Conservation (phyloP, 768 basidiomycete species). For the Serendipita sp. region DNA sequence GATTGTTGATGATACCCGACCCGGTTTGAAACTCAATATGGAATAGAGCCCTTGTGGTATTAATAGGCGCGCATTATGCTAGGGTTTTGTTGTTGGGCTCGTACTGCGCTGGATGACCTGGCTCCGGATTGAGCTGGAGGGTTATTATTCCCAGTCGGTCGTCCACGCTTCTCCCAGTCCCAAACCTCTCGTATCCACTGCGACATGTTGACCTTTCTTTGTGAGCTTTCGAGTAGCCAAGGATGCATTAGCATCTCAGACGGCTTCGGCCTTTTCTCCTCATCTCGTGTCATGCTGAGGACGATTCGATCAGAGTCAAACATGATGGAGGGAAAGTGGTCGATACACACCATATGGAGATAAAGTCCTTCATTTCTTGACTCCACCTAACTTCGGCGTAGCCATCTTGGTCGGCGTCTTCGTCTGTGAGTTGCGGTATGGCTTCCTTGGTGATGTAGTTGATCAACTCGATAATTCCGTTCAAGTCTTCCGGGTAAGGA, state of each 20-base stretch:
- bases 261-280: constrained; percentile 57
- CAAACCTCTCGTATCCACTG: constrained; percentile 77
- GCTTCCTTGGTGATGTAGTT: constrained; percentile 75
- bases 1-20: no score
- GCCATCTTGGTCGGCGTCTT: constrained; percentile 30
- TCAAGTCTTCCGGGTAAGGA: constrained; percentile 80
- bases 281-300: constrained; percentile 52
- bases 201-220: constrained; percentile 74
- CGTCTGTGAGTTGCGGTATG: constrained; percentile 70
- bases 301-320: constrained; percentile 10
- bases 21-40: no score
- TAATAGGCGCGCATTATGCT: neutral
- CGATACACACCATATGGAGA: constrained; percentile 56
- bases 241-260: constrained; percentile 69
- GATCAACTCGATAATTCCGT: constrained; percentile 82
- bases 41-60: no score
- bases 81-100: neutral
- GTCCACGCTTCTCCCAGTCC: constrained; percentile 28
- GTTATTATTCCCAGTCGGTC: neutral
- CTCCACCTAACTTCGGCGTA: constrained; percentile 38
- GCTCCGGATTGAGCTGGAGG: neutral
- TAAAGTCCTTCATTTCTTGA: constrained; percentile 80
- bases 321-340: constrained; percentile 4
- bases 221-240: constrained; percentile 65
- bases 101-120: neutral